Evolutionary conservation across 345 rosid genomes (phyloP).

Genomic region (Rubroshorea leprosula): DNA sequence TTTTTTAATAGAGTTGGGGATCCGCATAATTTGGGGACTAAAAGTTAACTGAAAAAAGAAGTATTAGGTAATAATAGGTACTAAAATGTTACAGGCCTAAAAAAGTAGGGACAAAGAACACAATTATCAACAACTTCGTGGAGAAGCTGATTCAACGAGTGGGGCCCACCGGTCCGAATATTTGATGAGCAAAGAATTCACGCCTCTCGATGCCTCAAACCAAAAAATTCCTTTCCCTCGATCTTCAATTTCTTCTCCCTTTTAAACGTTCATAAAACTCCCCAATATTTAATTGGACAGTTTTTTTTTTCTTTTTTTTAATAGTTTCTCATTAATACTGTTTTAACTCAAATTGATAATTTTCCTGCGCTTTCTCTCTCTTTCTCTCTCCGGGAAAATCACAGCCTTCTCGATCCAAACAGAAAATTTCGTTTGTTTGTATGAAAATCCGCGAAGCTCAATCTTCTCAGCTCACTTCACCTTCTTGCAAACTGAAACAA

Average conservation of each 20-base stretch:
- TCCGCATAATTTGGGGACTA: too few relatives aligned
- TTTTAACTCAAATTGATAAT: not conserved
- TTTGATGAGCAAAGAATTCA: conserved; percentile 39
- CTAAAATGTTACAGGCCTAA: too few relatives aligned
- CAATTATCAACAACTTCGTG: too few relatives aligned
- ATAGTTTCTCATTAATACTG: not conserved
- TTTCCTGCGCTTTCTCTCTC: not conserved
- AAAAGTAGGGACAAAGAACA: too few relatives aligned
- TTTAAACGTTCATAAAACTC: not conserved
- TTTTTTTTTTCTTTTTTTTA: too few relatives aligned
- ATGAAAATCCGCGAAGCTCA: not conserved
- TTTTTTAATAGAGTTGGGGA: too few relatives aligned
- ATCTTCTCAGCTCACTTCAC: not conserved
- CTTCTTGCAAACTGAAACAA: not conserved
- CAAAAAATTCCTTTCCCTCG: conserved; percentile 37
- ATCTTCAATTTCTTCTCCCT: conserved; percentile 3
- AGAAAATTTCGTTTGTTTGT: not conserved
- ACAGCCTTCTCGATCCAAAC: not conserved
- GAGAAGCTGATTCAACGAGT: not conserved
- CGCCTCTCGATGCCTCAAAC: conserved; percentile 21
- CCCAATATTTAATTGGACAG: not conserved
- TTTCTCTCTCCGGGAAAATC: not conserved
- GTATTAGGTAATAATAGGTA: too few relatives aligned
- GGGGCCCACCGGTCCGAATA: conserved; percentile 27
- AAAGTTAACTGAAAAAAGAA: too few relatives aligned